Base-by-base conservation (phyloP, 2,329 filamentous ascomycete genomes). In the Huntiella bhutanensis region DNA sequence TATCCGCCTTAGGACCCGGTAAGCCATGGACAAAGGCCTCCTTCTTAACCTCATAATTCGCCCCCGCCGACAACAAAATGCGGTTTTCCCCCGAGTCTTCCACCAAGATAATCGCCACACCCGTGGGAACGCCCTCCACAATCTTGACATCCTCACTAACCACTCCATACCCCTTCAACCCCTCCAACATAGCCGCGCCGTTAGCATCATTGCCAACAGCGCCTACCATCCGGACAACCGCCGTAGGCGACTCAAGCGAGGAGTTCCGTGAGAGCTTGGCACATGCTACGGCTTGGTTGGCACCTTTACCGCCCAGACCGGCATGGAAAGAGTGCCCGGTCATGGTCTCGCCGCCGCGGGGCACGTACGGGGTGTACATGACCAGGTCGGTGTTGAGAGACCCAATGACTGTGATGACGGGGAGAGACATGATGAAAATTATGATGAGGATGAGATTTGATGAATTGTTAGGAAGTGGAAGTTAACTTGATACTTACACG, bases 371-470 rank as follows among this genome's bases (percentile, higher is more conserved):
- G 7, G 78, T 82, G 46, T 73, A 66, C 1, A 77, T 80, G 45
- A 83, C 75, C 53, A 84, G 74, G 59, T 85, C 80, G 51, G 73
- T 72, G 56, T 85, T 85, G 19, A 85, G 67, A 12, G 80, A 84
- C 54, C 80, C 80, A 54, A 84, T 72, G 17, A 83, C 67, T 46
- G 72, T 70, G 52, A 84, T 78, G 37, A 53, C 5, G 70, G 71
- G 1, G 28, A 43, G 36, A 32, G 43, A 17, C 36, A 19, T 41
- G 22, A 28, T 10, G 13, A 11, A 19, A 4, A 33, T 33, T 37
- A 45, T 48, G 19, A 17, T 36, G 12, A 32, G 4, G 28, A 28
- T 41, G 12, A 17, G 11, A n/a, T 13, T 34, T 28, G 22, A 28
- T 28, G 7, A 28, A 8, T 28, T 28, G 8, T 28, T 28, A 28